These are phyloP conservation scores for Naegleria fowleri DNA, from an alignment of 208 protist species.

Conservation along the genomic window DNA sequence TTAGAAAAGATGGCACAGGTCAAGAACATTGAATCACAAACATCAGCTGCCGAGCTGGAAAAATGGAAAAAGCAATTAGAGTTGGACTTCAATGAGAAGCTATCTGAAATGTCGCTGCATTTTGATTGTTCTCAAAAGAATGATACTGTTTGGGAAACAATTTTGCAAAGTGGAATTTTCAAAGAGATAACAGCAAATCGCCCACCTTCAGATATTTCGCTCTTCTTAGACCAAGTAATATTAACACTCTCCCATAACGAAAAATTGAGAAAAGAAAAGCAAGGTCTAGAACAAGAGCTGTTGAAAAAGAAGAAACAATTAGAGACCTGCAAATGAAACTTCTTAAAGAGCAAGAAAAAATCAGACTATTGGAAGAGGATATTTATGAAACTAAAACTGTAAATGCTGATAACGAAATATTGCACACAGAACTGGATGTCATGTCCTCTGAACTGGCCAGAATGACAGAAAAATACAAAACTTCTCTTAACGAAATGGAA, in stretches of 20 bases:
- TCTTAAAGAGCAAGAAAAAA: not conserved
- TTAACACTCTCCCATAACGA: not conserved
- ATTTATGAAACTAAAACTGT: not conserved
- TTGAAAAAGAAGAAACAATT: not conserved
- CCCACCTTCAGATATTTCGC: not conserved
- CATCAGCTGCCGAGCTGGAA: not conserved
- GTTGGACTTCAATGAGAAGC: not conserved
- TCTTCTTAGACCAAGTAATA: not conserved
- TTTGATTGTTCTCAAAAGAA: not conserved
- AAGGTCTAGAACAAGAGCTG: not conserved
- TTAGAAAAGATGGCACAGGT: not conserved
- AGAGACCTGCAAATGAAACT: not conserved
- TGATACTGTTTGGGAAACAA: not conserved
- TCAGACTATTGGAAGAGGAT: not conserved
- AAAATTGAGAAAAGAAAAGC: constrained; percentile 12
- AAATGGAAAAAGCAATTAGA: constrained; percentile 15
- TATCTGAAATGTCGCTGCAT: not conserved
- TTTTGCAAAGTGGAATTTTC: not conserved
- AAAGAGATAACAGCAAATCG: not conserved
- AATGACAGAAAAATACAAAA: not conserved
- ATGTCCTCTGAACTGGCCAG: not conserved
- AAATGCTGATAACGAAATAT: not conserved
- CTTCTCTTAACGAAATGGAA: not conserved
- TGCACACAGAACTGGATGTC: not conserved
- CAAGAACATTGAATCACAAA: not conserved